phyloP scores from a whole-genome alignment of 805 yeast species.

The Candida ulmi region DNA sequence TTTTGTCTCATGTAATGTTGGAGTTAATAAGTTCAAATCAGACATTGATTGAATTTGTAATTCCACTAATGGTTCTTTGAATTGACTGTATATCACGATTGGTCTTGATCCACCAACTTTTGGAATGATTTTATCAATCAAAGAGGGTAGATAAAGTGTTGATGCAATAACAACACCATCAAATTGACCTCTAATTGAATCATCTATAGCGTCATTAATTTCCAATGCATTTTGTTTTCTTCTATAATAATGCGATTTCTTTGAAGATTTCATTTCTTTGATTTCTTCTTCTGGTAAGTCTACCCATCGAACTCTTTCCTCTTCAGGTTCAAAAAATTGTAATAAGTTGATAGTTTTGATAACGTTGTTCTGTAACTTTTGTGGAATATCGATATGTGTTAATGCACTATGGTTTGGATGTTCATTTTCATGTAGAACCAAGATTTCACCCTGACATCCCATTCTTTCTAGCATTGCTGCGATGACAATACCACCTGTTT shows the following conservation, averaged over 20 bases:
- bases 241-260: constrained; percentile 62
- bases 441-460: constrained; percentile 65
- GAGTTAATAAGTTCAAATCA: constrained; percentile 73
- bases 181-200: constrained; percentile 48
- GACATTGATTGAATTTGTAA: constrained; percentile 61
- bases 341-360: constrained; percentile 69
- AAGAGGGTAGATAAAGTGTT: constrained; percentile 61
- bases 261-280: constrained; percentile 48
- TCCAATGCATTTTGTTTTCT: constrained; percentile 53
- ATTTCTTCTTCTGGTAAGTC: constrained; percentile 48
- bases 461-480: constrained; percentile 87
- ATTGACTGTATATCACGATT: constrained; percentile 74
- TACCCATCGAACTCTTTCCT: constrained; percentile 38
- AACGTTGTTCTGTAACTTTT: constrained; percentile 44
- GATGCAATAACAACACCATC: constrained; percentile 75
- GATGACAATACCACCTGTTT: constrained; percentile 87
- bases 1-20: constrained; percentile 74
- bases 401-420: constrained; percentile 78
- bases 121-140: constrained; percentile 57
- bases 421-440: constrained; percentile 86
- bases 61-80: constrained; percentile 72
- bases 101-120: constrained; percentile 83
- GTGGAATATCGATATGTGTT: constrained; percentile 58
- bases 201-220: constrained; percentile 39
- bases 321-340: constrained; percentile 78